Evolutionary conservation across 305 asterid species (phyloP), one percentile per base, ranked within the genome.

Genomic region (Vinca major): DNA sequence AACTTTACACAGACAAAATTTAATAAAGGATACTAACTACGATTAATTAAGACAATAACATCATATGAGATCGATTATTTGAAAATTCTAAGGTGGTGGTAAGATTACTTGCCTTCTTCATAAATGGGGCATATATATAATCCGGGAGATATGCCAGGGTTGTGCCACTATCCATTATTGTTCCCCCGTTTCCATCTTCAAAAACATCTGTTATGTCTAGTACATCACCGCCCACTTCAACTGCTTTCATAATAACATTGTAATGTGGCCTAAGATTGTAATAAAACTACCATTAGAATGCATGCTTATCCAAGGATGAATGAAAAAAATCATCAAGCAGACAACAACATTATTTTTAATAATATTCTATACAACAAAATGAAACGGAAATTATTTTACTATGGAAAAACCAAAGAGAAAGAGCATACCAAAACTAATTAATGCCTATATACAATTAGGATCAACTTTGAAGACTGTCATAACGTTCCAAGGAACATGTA

Each of bases 61-160:
- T 26, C 33, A 26, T 26, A 26, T 26, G 33, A 26, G 33, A 26
- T 26, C 33, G 33, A 26, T 26, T 26, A 26, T 26, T 60, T 60
- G n/a, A 2, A n/a, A 50, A 61, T 39, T 37, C 6, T 61, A 56
- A 54, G 66, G 3, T 10, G 43, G 52, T 14, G 16, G 21, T 16
- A 62, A 45, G 41, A 50, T 9, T 21, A 48, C 69, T 26, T 69
- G 87, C 97, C 92, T 71, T 74, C 67, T 68, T 70, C 48, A 89
- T 58, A 68, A 89, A 81, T 45, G 93, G 91, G 62, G 67, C 77
- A 76, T 86, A 89, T 63, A 94, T 86, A 56, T 81, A 85, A 76
- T 87, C 86, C 4, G 96, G 95, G 62, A 91, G 81, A 86, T 91
- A 91, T n/a, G 95, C 89, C 81, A 91, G 75, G 17, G 97, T 91